Base-by-base conservation (phyloP, 225 moss, liverwort and hornwort species). In the Pleurozium schreberi region DNA sequence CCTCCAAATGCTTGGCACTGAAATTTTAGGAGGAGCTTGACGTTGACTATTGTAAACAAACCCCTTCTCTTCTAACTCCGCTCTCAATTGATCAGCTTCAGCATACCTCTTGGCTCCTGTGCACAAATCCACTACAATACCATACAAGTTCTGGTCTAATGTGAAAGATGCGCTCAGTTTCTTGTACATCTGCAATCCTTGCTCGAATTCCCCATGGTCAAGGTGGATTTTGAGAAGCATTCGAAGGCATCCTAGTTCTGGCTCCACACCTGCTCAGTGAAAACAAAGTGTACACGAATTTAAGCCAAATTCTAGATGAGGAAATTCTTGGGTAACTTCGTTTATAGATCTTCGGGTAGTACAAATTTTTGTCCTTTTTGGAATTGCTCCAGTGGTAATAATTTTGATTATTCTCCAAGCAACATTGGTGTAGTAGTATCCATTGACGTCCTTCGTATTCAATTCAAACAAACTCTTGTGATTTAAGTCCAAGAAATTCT, bases 51-150 rank as follows among this genome's bases (percentile, higher is more conserved):
- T 91, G 86, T 96, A 90, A 76, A 87, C 75, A 84, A 94, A 95
- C 22, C 96, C 97, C 80, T 87, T 89, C 47, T 67, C 81, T 84
- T 91, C 67, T 85, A 96, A 90, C 78, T 97, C 96, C 63, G 84
- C 88, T 50, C 84, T 89, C 85, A 96, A 64, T 65, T 88, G 85
- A 59, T 89, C 88, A 6, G 95, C 95, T 74, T 96, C 96, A 61
- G 79, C 85, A 67, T 63, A 81, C 90, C 65, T 92, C 82, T 38
- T 78, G 33, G 95, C 92, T n/a, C 93, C 92, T 40, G 81, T 82
- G 89, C 94, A 97, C 85, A 99, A 92, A 82, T 97, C 96, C 83
- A 96, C 92, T 36, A 88, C 95, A n/a, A 97, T 89, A 11, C 88
- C 91, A 87, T 94, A 97, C 53, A 99, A 80, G 76, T 96, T 94